phyloP scores from a whole-genome alignment of 352 stramenopile species.

The Pythium aquatile region DNA sequence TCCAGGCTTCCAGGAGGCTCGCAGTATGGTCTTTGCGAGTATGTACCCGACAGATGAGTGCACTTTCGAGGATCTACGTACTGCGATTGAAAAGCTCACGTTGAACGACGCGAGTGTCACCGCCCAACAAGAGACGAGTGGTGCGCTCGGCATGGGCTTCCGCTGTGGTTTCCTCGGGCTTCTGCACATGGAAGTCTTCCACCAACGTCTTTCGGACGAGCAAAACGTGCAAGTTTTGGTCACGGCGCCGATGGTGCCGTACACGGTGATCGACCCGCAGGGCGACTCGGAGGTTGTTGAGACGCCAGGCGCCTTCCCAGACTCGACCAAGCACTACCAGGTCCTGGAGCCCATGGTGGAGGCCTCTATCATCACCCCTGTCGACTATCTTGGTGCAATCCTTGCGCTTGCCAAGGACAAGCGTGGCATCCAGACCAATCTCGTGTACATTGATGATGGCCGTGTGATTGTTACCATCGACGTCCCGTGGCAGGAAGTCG shows the following conservation, averaged over 20 bases:
- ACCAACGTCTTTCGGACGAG: slow-evolving; percentile 97
- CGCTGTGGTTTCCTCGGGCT: slow-evolving; percentile 97
- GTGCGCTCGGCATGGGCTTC: slow-evolving; percentile 94
- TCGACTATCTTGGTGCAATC: slow-evolving; percentile 94
- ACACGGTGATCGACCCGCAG: slow-evolving; percentile 83
- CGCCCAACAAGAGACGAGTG: slow-evolving; percentile 95
- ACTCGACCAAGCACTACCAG: slow-evolving; percentile 85
- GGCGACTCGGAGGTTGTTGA: slow-evolving; percentile 49
- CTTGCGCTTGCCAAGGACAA: slow-evolving; percentile 93
- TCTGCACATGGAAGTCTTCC: slow-evolving; percentile 98
- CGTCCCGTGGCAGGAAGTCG: slow-evolving; percentile 98
- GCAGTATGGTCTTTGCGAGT: slow-evolving; percentile 98
- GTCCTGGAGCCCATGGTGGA: slow-evolving; percentile 96
- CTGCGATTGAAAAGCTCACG: slow-evolving; percentile 94
- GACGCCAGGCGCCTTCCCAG: slow-evolving; percentile 74
- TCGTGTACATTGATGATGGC: slow-evolving; percentile 94
- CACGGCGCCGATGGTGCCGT: slow-evolving; percentile 98
- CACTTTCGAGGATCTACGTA: slow-evolving; percentile 95
- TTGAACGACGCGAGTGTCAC: slow-evolving; percentile 97
- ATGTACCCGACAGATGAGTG: slow-evolving; percentile 97
- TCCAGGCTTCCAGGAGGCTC: slow-evolving; percentile 78
- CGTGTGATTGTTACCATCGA: slow-evolving; percentile 93
- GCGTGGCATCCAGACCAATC: slow-evolving; percentile 89
- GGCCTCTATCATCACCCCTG: slow-evolving; percentile 95
- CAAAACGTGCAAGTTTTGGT: slow-evolving; percentile 97